A percentile compares a stretch with the other conserved stretches of the same genome.
These are phyloP conservation scores for Sporisorium reilianum DNA, from an alignment of 1,284 basidiomycete genomes.

Conservation along the genomic window DNA sequence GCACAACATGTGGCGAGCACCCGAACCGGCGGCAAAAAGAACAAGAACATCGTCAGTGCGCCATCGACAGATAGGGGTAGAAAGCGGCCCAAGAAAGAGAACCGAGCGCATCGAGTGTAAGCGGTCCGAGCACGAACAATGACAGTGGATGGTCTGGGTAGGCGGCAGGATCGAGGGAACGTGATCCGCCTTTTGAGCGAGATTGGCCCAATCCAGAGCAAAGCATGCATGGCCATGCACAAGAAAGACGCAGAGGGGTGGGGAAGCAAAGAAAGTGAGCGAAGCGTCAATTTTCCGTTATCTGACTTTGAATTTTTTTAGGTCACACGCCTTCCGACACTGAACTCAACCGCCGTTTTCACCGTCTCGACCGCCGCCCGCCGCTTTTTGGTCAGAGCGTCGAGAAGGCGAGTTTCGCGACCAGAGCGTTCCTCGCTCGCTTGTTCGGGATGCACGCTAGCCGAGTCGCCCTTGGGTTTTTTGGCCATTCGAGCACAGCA, in stretches of 20 bases:
- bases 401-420: conserved; percentile 11
- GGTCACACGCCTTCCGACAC: too few relatives aligned
- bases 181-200: conserved; percentile 9
- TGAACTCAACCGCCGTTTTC: conserved; percentile 16
- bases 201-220: background rate
- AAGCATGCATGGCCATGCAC: conserved; percentile 11
- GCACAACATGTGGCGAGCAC: background rate
- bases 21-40: background rate
- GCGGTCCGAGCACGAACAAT: background rate
- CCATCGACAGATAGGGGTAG: background rate
- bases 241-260: background rate
- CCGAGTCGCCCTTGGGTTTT: conserved; percentile 19
- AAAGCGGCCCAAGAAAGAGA: background rate
- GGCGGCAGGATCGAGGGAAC: conserved; percentile 24
- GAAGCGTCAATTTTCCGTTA: background rate
- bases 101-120: background rate
- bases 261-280: background rate
- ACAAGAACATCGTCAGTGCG: background rate
- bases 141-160: conserved; percentile 1
- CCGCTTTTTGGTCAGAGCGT: background rate
- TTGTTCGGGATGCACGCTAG: conserved; percentile 14
- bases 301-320: background rate
- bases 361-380: conserved; percentile 5
- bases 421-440: conserved; percentile 35
- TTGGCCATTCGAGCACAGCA: background rate